These are phyloP conservation scores for Rhodotorula paludigena DNA, from an alignment of 768 basidiomycete species.

Conservation along the genomic window DNA sequence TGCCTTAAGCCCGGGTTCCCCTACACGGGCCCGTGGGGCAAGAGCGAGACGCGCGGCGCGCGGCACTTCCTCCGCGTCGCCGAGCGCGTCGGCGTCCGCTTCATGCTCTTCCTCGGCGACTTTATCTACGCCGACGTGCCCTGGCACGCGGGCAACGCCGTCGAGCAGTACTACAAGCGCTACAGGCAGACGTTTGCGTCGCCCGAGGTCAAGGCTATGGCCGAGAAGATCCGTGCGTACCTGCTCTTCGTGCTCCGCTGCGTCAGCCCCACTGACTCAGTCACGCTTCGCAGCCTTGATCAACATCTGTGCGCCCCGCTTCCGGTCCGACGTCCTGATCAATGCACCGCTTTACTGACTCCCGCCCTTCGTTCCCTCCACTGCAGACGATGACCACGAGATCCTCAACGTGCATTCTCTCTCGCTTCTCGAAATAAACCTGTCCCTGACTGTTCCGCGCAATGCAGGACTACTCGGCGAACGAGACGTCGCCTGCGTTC, in stretches of 20 bases:
- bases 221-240: constrained; percentile 60
- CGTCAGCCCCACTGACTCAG: not conserved
- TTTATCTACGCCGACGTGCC: constrained; percentile 74
- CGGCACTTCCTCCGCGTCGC: constrained; percentile 30
- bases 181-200: constrained; percentile 66
- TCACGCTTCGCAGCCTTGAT: constrained; percentile 1
- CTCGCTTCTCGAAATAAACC: no score
- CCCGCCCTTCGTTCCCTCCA: no score
- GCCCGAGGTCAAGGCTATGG: constrained; percentile 61
- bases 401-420: constrained; percentile 21
- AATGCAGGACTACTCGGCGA: constrained; percentile 43
- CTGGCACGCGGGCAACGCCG: constrained; percentile 55
- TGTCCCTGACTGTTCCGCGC: no score
- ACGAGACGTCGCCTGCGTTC: constrained; percentile 57
- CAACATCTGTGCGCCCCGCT: no score
- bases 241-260: not conserved
- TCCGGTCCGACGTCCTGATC: no score
- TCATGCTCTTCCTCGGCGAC: constrained; percentile 65
- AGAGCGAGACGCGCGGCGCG: constrained; percentile 43
- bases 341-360: no score
- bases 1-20: constrained; percentile 71
- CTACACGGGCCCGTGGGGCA: constrained; percentile 53
- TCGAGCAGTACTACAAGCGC: constrained; percentile 59
- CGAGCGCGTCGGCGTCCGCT: constrained; percentile 46
- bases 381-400: constrained; percentile 58